These are phyloP conservation scores for Picea glauca DNA, from an alignment of 75 land plant species.

Conservation along the genomic window DNA sequence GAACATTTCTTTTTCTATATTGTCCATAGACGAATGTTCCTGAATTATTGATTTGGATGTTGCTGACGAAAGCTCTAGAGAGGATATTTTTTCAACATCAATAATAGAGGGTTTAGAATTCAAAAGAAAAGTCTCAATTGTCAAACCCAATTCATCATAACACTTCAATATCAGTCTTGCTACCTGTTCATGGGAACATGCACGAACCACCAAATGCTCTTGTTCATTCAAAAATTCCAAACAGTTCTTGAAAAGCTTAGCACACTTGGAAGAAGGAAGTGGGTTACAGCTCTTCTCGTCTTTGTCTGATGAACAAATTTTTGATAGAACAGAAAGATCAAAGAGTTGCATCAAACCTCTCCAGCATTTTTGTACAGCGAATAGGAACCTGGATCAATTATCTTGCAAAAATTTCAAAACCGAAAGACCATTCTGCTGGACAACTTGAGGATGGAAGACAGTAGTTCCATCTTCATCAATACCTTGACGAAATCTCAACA, in stretches of 20 bases:
- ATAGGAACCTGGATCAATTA: no score
- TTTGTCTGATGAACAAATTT: conserved; percentile 45
- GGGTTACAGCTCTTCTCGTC: conserved; percentile 44
- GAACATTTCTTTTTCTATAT: conserved; percentile 5
- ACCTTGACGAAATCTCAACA: no score
- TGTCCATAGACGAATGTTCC: conserved; percentile 15
- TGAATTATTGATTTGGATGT: conserved; percentile 20
- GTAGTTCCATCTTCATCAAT: no score
- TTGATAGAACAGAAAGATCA: conserved; percentile 84
- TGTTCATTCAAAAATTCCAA: conserved; percentile 71
- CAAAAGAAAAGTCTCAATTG: conserved; percentile 47
- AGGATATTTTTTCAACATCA: conserved; percentile 41
- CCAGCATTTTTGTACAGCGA: conserved; percentile 43
- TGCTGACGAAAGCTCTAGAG: conserved; percentile 24
- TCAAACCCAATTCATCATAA: conserved; percentile 67
- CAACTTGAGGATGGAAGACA: no score
- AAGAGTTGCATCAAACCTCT: conserved; percentile 92
- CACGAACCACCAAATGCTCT: conserved; percentile 89
- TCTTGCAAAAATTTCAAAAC: no score
- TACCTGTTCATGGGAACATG: conserved; percentile 94
- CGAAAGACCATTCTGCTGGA: no score
- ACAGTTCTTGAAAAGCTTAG: conserved; percentile 78
- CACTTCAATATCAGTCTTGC: conserved; percentile 84
- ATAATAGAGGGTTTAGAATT: conserved; percentile 43
- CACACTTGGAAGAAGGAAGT: conserved; percentile 77